Percentiles rank a stretch among this genome's conserved stretches.
These are phyloP conservation scores for Aegilops bicornis DNA, from an alignment of 176 grass and related monocot species.

Conservation along the genomic window DNA sequence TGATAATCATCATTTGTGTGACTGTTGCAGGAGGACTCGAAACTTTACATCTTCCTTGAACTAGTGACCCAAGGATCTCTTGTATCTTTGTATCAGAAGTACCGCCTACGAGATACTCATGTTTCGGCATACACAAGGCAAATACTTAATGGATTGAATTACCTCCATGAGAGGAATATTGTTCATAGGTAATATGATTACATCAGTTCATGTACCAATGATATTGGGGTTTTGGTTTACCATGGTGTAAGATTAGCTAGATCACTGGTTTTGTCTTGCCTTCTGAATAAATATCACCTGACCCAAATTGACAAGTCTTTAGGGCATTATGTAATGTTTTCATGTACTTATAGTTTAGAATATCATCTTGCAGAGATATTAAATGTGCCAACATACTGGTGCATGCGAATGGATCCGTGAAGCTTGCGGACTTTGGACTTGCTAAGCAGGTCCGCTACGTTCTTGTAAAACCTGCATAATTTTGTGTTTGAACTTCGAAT, in stretches of 20 bases:
- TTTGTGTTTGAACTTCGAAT: conserved; percentile 10
- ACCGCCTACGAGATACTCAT: conserved; percentile 69
- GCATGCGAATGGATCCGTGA: conserved; percentile 93
- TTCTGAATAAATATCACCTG: conserved; percentile 8
- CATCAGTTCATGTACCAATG: conserved; percentile 7
- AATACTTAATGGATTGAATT: conserved; percentile 82
- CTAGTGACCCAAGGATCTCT: conserved; percentile 97
- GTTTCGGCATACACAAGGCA: conserved; percentile 92
- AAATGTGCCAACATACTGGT: conserved; percentile 99
- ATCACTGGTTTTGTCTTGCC: background rate
- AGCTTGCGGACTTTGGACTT: conserved; percentile 97
- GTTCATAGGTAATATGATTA: conserved; percentile 77
- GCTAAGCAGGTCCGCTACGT: conserved; percentile 68
- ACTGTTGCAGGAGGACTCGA: conserved; percentile 75
- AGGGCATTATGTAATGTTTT: background rate
- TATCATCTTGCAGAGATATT: conserved; percentile 72
- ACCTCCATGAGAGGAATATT: conserved; percentile 87
- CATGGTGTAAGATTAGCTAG: background rate
- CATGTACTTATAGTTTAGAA: conserved; percentile 12
- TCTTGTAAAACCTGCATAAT: conserved; percentile 22
- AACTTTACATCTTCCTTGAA: conserved; percentile 94
- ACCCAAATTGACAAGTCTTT: conserved; percentile 9
- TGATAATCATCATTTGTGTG: conserved; percentile 20
- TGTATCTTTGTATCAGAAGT: conserved; percentile 83
- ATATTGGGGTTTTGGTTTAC: background rate